A percentile compares a stretch with the other conserved stretches of the same genome.
These are phyloP conservation scores for Globisporangium polare DNA, from an alignment of 352 stramenopile genomes.

Conservation along the genomic window DNA sequence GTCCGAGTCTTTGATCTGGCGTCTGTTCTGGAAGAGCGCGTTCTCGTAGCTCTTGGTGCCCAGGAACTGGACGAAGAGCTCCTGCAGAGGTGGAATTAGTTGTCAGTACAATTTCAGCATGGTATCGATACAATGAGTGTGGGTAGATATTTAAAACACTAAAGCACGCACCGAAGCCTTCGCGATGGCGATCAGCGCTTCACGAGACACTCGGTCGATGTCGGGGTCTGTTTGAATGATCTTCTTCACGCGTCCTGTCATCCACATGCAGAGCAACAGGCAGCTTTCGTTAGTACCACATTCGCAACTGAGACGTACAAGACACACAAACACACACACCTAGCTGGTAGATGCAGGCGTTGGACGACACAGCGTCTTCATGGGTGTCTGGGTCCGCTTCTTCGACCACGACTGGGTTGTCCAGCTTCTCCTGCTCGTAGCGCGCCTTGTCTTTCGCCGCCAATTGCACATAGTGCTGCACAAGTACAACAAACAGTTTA, in stretches of 20 bases:
- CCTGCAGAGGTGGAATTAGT: constrained; percentile 25
- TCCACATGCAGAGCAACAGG: background rate
- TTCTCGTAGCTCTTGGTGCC: constrained; percentile 88
- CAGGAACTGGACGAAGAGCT: constrained; percentile 89
- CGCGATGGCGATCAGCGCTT: constrained; percentile 89
- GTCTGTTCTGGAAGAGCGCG: constrained; percentile 78
- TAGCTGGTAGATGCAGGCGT: constrained; percentile 55
- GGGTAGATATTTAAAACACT: background rate
- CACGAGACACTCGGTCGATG: constrained; percentile 88
- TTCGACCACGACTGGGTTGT: constrained; percentile 60
- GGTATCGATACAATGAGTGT: background rate
- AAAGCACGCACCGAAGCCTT: constrained; percentile 83
- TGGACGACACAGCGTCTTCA: constrained; percentile 23
- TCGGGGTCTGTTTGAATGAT: constrained; percentile 93
- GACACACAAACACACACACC: constrained; percentile 13
- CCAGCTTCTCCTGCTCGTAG: constrained; percentile 69
- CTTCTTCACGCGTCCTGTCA: constrained; percentile 84
- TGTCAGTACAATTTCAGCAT: background rate
- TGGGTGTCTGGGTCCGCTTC: constrained; percentile 41
- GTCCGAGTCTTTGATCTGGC: constrained; percentile 75
- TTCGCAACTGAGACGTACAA: background rate
- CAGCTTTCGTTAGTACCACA: background rate
- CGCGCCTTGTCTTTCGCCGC: constrained; percentile 85
- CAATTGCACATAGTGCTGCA: constrained; percentile 71
- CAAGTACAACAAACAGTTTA: background rate